Percentiles rank a stretch among this genome's conserved stretches.
Conservation (phyloP, 148 eudicot species). For the Talinum fruticosum region DNA sequence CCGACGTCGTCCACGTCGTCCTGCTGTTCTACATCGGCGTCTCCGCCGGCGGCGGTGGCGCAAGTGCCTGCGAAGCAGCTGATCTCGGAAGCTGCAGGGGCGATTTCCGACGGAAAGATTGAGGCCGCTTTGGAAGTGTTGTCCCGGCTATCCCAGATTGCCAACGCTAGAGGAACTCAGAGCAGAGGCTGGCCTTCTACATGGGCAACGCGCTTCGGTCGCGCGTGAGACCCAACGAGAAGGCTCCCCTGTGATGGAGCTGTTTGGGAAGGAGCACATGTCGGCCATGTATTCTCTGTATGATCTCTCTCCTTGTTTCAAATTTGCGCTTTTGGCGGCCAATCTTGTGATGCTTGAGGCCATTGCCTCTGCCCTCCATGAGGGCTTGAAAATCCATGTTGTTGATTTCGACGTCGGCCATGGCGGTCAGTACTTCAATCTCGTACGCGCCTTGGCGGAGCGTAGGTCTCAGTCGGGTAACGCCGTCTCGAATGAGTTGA, state of each 20-base stretch:
- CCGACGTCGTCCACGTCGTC: constrained; percentile 78
- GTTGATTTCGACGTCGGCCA: constrained; percentile 73
- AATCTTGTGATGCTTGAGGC: constrained; percentile 69
- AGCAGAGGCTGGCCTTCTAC: constrained; percentile 56
- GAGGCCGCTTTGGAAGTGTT: constrained; percentile 41
- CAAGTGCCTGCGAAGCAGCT: constrained; percentile 36
- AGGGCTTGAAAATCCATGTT: constrained; percentile 34
- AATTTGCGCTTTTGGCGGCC: constrained; percentile 63
- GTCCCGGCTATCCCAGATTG: constrained; percentile 40
- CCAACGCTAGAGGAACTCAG: constrained; percentile 48
- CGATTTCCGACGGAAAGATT: constrained; percentile 56
- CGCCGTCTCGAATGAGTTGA: constrained; percentile 23
- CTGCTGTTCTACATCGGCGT: constrained; percentile 51
- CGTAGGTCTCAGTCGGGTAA: constrained; percentile 12
- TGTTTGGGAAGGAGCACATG: constrained; percentile 45
- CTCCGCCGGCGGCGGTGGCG: constrained; percentile 28
- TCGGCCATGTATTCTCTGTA: constrained; percentile 39
- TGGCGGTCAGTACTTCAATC: constrained; percentile 58
- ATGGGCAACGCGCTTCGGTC: constrained; percentile 53
- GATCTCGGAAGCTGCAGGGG: constrained; percentile 55
- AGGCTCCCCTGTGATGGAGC: constrained; percentile 37
- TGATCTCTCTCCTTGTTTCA: constrained; percentile 71
- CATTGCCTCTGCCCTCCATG: constrained; percentile 28
- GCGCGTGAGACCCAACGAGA: constrained; percentile 43
- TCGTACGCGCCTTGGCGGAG: constrained; percentile 54